Base-by-base conservation (phyloP, 1,284 basidiomycete species). In the Apiotrichum veenhuisii region DNA sequence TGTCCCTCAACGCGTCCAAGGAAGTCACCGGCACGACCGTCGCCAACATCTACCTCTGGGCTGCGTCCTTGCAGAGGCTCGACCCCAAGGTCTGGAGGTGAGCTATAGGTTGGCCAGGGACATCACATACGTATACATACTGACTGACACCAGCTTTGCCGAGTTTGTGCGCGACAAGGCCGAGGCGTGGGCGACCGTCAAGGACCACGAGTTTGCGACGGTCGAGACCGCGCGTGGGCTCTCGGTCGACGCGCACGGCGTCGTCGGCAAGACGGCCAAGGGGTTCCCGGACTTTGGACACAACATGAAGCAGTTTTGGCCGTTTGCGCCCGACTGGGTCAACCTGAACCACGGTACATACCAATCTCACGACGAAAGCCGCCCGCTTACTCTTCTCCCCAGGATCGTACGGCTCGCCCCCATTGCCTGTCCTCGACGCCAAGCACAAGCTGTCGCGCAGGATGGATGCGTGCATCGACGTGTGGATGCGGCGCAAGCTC, bases 21-120 rank as follows among this genome's bases (percentile, higher is more conserved):
- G 53, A 45, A 26, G 40, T 51, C 10, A 37, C 51, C 1, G 62
- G 63, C 30, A 55, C 60, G 33, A 50, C 43, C 0, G 46, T 56
- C 12, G 85, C 82, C 0, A 80, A 87, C 61, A 86, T 86, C 1
- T 94, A 94, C 70, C 80, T 91, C 30, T 93, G 85, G 83, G 71
- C 66, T n/a, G 72, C 67, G 2, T 71, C 81, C 0, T 63, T 72
- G 0, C 59, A 62, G 15, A 78, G 93, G 11, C 78, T 94, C 12
- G 79, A 84, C 38, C 79, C 83, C 0, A 77, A 80, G 22, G 74
- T 88, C 2, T 95, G 92, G 91, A 83, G 83, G 18, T 92, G 85
- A n/a, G n/a, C n/a, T n/a, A n/a, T n/a, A n/a, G 68, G 84, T 84
- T 15, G 14, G 17, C 15, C 3, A 17, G 58, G 54, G 18, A n/a